These are phyloP conservation scores for Paxillus ammoniavirescens DNA, from an alignment of 768 basidiomycete species.

Conservation along the genomic window DNA sequence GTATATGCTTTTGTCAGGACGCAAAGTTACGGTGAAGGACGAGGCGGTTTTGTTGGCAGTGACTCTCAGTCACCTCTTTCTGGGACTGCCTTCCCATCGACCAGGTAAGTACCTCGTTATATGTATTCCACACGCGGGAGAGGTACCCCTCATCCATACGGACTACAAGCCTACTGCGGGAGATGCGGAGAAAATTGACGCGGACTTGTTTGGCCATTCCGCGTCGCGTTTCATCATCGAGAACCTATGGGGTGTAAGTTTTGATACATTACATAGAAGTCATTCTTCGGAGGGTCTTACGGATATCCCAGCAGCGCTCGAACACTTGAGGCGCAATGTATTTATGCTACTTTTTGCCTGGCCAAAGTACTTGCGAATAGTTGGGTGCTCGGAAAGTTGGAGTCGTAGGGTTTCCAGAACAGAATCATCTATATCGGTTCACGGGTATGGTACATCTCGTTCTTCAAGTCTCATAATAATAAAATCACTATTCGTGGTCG, in stretches of 20 bases:
- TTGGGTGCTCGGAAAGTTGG: constrained; percentile 28
- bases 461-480: too few species aligned
- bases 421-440: too few species aligned
- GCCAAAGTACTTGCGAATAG: constrained; percentile 23
- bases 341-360: constrained; percentile 30
- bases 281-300: too few species aligned
- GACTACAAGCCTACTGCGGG: constrained; percentile 24
- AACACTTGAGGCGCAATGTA: constrained; percentile 27
- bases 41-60: constrained; percentile 17
- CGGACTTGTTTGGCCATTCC: too few species aligned
- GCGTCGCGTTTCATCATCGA: constrained; percentile 27
- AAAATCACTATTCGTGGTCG: too few species aligned
- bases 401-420: too few species aligned
- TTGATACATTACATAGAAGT: too few species aligned
- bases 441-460: too few species aligned
- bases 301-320: too few species aligned
- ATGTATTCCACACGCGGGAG: constrained; percentile 1
- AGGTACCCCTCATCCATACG: too few species aligned
- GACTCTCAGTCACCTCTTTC: constrained; percentile 27
- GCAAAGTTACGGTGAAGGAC: constrained; percentile 19
- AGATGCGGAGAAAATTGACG: constrained; percentile 17
- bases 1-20: constrained; percentile 17
- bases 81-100: constrained; percentile 30
- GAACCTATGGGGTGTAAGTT: constrained; percentile 19
- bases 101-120: constrained; percentile 3